Conservation (phyloP, 345 rosid genomes). For the Crucihimalaya himalaica region DNA sequence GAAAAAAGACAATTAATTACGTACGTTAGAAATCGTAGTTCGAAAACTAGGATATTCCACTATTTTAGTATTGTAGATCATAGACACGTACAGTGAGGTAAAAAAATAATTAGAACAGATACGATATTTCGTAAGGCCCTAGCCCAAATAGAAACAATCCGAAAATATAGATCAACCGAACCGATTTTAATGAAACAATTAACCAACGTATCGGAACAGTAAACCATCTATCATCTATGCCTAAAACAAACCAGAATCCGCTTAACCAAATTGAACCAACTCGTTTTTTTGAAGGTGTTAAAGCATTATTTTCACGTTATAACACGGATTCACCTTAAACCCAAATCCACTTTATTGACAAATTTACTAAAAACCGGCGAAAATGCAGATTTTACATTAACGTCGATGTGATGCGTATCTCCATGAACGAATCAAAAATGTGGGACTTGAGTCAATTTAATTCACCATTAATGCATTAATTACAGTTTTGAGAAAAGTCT, state of each 20-base stretch:
- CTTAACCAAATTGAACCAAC: neutral
- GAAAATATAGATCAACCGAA: neutral
- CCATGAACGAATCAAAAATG: neutral
- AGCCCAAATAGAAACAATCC: conserved; percentile 2
- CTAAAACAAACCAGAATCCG: neutral
- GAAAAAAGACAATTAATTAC: neutral
- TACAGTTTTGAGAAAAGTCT: neutral
- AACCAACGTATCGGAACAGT: no score
- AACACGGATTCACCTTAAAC: neutral
- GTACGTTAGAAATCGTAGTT: neutral
- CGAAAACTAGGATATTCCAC: neutral
- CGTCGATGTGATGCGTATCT: neutral
- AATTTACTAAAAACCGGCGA: neutral
- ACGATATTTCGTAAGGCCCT: neutral
- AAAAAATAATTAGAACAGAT: neutral
- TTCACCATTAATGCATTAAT: neutral
- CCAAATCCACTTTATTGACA: neutral
- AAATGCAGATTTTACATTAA: neutral
- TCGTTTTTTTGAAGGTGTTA: neutral
- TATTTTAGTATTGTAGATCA: neutral
- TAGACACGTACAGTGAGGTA: neutral
- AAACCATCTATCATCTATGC: no score
- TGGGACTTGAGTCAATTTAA: neutral
- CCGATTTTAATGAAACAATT: neutral
- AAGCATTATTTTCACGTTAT: neutral